phyloP scores from a whole-genome alignment of 768 basidiomycete species.

The Hericium erinaceus region DNA sequence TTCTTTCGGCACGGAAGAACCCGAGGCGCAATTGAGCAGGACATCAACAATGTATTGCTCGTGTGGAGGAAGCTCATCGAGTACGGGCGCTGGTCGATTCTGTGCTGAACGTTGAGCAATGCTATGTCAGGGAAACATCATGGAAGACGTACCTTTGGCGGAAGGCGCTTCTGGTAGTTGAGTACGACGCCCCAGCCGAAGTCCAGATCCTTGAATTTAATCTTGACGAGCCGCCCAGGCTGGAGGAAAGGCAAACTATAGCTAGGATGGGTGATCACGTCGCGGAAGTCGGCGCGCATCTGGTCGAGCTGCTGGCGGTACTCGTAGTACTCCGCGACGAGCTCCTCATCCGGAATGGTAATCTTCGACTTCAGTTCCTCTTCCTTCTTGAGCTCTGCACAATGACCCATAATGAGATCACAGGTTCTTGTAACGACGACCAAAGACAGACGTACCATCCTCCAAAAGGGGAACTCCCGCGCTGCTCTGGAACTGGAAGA shows the following conservation, averaged over 20 bases:
- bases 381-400: conserved; percentile 61
- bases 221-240: conserved; percentile 83
- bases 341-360: conserved; percentile 73
- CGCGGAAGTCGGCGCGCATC: conserved; percentile 78
- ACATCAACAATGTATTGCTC: conserved; percentile 93
- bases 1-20: conserved; percentile 51
- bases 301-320: conserved; percentile 89
- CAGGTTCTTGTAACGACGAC: not conserved
- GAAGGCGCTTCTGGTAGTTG: conserved; percentile 81
- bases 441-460: conserved; percentile 46
- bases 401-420: not conserved
- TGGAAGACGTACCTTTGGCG: conserved; percentile 53
- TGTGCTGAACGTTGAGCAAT: conserved; percentile 18
- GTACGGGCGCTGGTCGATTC: conserved; percentile 57
- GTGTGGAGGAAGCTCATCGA: conserved; percentile 70
- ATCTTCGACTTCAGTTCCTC: conserved; percentile 58
- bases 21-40: conserved; percentile 68
- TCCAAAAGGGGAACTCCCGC: conserved; percentile 81
- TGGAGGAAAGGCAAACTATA: conserved; percentile 94
- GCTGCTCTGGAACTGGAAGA: conserved; percentile 97
- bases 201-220: conserved; percentile 78
- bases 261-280: conserved; percentile 90
- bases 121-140: not conserved
- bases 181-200: conserved; percentile 97
- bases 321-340: conserved; percentile 86